Conservation (phyloP, 2,329 filamentous ascomycete species). For the Pleoardoris graminearum region DNA sequence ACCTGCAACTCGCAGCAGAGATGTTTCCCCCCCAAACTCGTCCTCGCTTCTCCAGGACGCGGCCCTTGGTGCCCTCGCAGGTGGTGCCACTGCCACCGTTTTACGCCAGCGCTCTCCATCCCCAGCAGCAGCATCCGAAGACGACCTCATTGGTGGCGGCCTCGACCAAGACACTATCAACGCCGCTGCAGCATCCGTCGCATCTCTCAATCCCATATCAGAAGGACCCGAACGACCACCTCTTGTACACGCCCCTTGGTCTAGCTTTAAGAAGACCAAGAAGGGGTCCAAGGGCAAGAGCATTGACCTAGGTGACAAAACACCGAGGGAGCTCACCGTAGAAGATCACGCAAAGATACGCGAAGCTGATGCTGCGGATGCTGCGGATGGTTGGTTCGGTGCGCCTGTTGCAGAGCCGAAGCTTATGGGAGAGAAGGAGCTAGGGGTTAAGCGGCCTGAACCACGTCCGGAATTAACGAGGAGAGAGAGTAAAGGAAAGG, state of each 20-base stretch:
- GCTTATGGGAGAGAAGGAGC: constrained; percentile 4
- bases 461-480: constrained; percentile 20
- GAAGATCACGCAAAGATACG: constrained; percentile 26
- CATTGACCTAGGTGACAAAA: constrained; percentile 14
- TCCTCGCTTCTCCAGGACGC: constrained; percentile 34
- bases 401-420: constrained; percentile 14
- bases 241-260: constrained; percentile 12
- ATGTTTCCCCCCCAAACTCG: constrained; percentile 23
- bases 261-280: constrained; percentile 35
- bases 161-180: constrained; percentile 26
- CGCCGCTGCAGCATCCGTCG: constrained; percentile 16
- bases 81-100: constrained; percentile 27
- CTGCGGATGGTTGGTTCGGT: constrained; percentile 30
- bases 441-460: constrained; percentile 13
- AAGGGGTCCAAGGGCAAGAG: constrained; percentile 36
- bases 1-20: constrained; percentile 12
- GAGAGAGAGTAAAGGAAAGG: constrained; percentile 28
- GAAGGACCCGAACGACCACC: constrained; percentile 15
- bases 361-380: constrained; percentile 31
- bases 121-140: constrained; percentile 12
- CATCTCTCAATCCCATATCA: constrained; percentile 4
- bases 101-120: constrained; percentile 23
- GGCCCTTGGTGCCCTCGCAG: constrained; percentile 32
- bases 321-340: constrained; percentile 19
- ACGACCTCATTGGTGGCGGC: constrained; percentile 31